Base-by-base conservation (phyloP, 495 filamentous ascomycete species). In the Talaromyces borbonicus region DNA sequence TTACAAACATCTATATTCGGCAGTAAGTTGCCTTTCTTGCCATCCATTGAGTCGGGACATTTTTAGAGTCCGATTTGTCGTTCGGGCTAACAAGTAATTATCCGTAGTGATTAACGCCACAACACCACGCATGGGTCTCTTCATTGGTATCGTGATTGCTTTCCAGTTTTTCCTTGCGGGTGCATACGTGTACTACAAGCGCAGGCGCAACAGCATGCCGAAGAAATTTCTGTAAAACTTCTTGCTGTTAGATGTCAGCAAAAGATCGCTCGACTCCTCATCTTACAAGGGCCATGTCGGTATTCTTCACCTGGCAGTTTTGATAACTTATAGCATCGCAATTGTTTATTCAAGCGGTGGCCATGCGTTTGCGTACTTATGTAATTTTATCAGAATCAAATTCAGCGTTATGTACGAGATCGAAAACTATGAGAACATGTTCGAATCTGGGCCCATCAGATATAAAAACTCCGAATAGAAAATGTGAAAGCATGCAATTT, bases 211-310 rank as follows among this genome's bases (percentile, higher is more conserved):
- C 9, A 77, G 74, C 49, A 73, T 75, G 56, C 87, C 89, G 25
- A 96, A 96, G 79, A 98, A 98, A 62, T 98, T 88, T 63, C 65
- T 98, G 52, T 98, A 71, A 59, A 50, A 45, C 4, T 20, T n/a
- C 18, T 14, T 25, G 23, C n/a, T n/a, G n/a, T n/a, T n/a, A n/a
- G n/a, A n/a, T n/a, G n/a, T n/a, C n/a, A n/a, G n/a, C n/a, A n/a
- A n/a, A n/a, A n/a, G n/a, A n/a, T n/a, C n/a, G n/a, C n/a, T n/a
- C n/a, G n/a, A n/a, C n/a, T n/a, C n/a, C n/a, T n/a, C n/a, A n/a
- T n/a, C n/a, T n/a, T n/a, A n/a, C n/a, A n/a, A n/a, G n/a, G n/a
- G n/a, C n/a, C n/a, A n/a, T n/a, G n/a, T n/a, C n/a, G n/a, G n/a
- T n/a, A n/a, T n/a, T n/a, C n/a, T n/a, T n/a, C n/a, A n/a, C n/a